Percentiles rank a stretch among this genome's conserved stretches.
Evolutionary conservation across 1,284 basidiomycete genomes (phyloP).

Genomic region (Athelia sp.): DNA sequence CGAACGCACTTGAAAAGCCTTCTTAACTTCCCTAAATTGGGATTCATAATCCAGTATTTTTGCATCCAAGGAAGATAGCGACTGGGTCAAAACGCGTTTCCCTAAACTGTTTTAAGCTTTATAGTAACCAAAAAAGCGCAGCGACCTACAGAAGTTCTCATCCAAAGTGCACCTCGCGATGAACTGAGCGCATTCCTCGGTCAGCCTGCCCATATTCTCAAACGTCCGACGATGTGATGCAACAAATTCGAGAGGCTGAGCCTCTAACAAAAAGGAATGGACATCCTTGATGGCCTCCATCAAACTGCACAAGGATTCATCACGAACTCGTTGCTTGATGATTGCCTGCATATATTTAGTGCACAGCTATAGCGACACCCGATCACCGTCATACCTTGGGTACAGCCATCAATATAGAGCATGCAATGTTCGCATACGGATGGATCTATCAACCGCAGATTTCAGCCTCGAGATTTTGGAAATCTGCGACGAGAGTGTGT

Average conservation of each 20-base stretch:
- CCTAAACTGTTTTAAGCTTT: no score
- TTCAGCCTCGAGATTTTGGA: neutral
- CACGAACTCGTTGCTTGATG: neutral
- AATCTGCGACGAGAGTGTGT: neutral
- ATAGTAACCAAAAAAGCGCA: no score
- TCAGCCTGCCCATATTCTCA: neutral
- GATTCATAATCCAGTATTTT: no score
- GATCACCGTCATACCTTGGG: neutral
- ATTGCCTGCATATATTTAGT: neutral
- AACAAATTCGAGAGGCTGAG: neutral
- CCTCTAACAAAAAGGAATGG: neutral
- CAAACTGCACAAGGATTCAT: neutral
- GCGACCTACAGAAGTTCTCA: constrained; percentile 1
- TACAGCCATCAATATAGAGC: neutral
- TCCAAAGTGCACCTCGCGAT: neutral
- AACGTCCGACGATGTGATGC: neutral
- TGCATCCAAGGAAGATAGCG: no score
- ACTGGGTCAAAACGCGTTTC: no score
- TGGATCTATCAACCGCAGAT: neutral
- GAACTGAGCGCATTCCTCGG: constrained; percentile 1
- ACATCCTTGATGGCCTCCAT: constrained; percentile 1
- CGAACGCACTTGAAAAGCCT: no score
- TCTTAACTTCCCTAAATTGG: no score
- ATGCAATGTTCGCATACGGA: neutral
- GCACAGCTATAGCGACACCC: neutral